Base-by-base conservation (phyloP, 2,329 filamentous ascomycete genomes). In the Pestalotiopsis sp. region DNA sequence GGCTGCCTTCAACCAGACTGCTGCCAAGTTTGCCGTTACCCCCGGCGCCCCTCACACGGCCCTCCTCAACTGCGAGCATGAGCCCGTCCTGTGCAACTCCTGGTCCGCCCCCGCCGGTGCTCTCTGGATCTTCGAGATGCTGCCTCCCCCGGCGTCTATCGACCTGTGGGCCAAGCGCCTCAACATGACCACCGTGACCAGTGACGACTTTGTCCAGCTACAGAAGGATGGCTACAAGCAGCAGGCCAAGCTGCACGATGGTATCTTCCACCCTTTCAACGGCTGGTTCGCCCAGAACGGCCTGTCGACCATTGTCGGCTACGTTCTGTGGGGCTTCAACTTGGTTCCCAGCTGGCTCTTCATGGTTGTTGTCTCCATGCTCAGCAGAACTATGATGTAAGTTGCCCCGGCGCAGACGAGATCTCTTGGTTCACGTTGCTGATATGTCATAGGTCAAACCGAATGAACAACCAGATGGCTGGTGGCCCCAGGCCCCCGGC, bases 351-450 rank as follows among this genome's bases (percentile, higher is more conserved):
- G 91, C 83, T 95, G 93, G 93, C 81, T 89, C 67, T 90, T 94
- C 77, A 95, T 95, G 93, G 85, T 95, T 73, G 78, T 88, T 63
- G 85, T 95, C 74, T 93, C 91, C 66, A 90, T 95, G 78, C 76
- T 92, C 72, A 93, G 90, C 85, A 87, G 92, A 77, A 87, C 84
- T 68, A 87, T 95, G 80, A 94, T 95, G 93, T 94, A 83, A 87
- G 91, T 85, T 9, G n/a, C 31, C 69, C 20, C 4, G 17, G 27
- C n/a, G 17, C 61, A 27, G 36, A 20, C n/a, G n/a, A 20, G n/a
- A 14, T 5, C 49, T 27, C 66, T 23, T 49, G 9, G 56, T 61
- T 20, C 41, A 13, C 38, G n/a, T 57, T 56, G 69, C 41, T 64
- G 38, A 69, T 66, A 67, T 20, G 40, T 3, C n/a, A 64, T 31